Evolutionary conservation across 768 basidiomycete genomes (phyloP).

Genomic region (Panellus pusillus): DNA sequence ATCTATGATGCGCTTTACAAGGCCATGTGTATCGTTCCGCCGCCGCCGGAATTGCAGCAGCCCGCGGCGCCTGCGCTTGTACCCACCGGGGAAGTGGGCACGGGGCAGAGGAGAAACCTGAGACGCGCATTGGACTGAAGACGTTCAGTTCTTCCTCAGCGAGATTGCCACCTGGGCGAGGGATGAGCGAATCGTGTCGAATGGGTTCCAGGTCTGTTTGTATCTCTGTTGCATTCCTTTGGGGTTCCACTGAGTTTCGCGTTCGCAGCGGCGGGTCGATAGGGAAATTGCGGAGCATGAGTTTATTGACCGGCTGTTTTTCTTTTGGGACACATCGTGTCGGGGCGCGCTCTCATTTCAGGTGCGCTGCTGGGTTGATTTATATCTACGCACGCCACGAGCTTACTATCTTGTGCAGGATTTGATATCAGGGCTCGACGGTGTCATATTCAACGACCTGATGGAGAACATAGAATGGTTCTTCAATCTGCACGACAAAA

Average conservation of each 20-base stretch:
- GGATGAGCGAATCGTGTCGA: conserved; percentile 88
- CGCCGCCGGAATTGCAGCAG: conserved; percentile 51
- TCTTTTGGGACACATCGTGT: conserved; percentile 86
- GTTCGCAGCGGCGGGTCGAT: conserved; percentile 78
- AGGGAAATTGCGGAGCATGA: conserved; percentile 94
- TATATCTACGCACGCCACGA: neutral
- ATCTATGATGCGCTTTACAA: conserved; percentile 93
- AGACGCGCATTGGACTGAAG: conserved; percentile 81
- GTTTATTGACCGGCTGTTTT: conserved; percentile 90
- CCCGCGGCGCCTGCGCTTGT: conserved; percentile 47
- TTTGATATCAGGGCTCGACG: conserved; percentile 83
- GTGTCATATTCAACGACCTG: conserved; percentile 92
- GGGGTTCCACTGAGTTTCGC: conserved; percentile 7
- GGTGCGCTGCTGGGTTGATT: conserved; percentile 38
- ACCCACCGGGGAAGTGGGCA: conserved; percentile 49
- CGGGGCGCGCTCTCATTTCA: conserved; percentile 88
- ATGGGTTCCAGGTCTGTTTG: conserved; percentile 77
- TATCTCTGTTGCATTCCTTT: neutral
- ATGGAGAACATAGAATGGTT: conserved; percentile 99
- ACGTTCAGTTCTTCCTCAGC: conserved; percentile 87
- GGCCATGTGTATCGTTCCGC: conserved; percentile 76
- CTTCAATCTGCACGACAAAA: conserved; percentile 93
- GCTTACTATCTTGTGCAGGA: conserved; percentile 53
- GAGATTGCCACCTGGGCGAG: conserved; percentile 96
- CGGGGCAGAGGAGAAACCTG: conserved; percentile 68